These are phyloP conservation scores for Niveomyces coronatus DNA, from an alignment of 2,329 filamentous ascomycete genomes.

Conservation along the genomic window DNA sequence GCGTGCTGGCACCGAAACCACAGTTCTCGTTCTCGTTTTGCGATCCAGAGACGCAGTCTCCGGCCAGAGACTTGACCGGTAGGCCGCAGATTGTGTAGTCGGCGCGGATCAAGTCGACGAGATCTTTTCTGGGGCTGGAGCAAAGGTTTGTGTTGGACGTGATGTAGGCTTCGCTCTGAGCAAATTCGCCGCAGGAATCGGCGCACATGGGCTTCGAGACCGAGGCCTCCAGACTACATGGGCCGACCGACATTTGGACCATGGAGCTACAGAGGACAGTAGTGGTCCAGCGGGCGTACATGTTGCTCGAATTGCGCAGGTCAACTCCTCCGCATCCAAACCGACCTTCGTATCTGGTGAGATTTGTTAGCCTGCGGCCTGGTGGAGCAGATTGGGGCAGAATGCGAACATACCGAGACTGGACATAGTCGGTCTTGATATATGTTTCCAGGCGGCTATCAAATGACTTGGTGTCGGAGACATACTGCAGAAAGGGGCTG, in stretches of 20 bases:
- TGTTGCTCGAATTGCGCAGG: conserved; percentile 64
- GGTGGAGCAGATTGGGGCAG: not conserved
- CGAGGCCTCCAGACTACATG: conserved; percentile 55
- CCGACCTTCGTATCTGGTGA: conserved; percentile 61
- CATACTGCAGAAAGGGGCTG: conserved; percentile 78
- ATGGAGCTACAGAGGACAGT: conserved; percentile 90
- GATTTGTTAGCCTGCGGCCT: conserved; percentile 1
- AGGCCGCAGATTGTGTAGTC: conserved; percentile 87
- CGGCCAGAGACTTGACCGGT: conserved; percentile 67
- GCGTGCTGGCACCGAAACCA: conserved; percentile 61
- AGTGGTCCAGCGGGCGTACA: conserved; percentile 89
- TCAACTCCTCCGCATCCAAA: conserved; percentile 74
- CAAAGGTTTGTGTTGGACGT: conserved; percentile 66
- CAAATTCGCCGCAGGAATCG: conserved; percentile 76
- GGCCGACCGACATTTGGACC: conserved; percentile 71
- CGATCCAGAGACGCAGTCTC: conserved; percentile 64
- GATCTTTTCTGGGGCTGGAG: conserved; percentile 51
- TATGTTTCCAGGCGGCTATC: conserved; percentile 66
- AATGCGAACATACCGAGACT: conserved; percentile 54
- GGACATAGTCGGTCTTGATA: conserved; percentile 63
- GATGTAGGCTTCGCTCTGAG: conserved; percentile 80
- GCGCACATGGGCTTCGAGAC: conserved; percentile 73
- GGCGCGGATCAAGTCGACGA: conserved; percentile 69
- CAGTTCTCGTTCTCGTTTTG: conserved; percentile 80
- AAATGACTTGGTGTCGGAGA: conserved; percentile 67